A percentile compares a stretch with the other conserved stretches of the same genome.
phyloP scores from a whole-genome alignment of 352 stramenopile species.

The Pythium guiyangense region DNA sequence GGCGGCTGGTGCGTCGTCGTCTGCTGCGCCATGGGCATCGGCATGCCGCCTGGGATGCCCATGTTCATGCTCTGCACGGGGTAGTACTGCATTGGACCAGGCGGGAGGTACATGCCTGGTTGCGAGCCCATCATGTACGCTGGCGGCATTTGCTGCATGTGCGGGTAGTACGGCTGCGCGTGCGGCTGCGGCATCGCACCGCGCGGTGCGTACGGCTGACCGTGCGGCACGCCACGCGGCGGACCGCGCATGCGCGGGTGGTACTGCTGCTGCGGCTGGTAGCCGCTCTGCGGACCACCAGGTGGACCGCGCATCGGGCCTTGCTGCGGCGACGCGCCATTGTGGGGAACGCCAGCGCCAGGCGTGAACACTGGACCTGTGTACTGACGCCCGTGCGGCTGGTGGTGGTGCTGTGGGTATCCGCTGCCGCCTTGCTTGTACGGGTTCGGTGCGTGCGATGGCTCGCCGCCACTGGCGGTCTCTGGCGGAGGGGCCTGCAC shows the following conservation, averaged over 20 bases:
- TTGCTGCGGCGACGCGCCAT: constrained; percentile 24
- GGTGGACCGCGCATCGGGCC: constrained; percentile 42
- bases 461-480: constrained; percentile 2
- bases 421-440: constrained; percentile 14
- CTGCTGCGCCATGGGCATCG: constrained; percentile 13
- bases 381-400: constrained; percentile 31
- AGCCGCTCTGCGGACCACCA: neutral
- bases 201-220: constrained; percentile 35
- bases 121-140: constrained; percentile 49
- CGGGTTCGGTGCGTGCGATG: constrained; percentile 3
- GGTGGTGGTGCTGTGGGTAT: constrained; percentile 5
- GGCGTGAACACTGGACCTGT: constrained; percentile 40
- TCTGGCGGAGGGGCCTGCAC: constrained; percentile 1
- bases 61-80: constrained; percentile 42
- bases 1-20: constrained; percentile 26
- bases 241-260: constrained; percentile 30
- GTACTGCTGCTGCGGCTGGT: constrained; percentile 18
- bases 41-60: constrained; percentile 35
- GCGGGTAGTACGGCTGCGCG: constrained; percentile 38
- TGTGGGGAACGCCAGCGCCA: constrained; percentile 10
- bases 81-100: constrained; percentile 30
- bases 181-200: constrained; percentile 29
- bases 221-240: constrained; percentile 31
- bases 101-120: constrained; percentile 18
- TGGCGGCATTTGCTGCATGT: constrained; percentile 37